Conservation (phyloP, 208 protist species). For the Endotrypanum monterogeii region DNA sequence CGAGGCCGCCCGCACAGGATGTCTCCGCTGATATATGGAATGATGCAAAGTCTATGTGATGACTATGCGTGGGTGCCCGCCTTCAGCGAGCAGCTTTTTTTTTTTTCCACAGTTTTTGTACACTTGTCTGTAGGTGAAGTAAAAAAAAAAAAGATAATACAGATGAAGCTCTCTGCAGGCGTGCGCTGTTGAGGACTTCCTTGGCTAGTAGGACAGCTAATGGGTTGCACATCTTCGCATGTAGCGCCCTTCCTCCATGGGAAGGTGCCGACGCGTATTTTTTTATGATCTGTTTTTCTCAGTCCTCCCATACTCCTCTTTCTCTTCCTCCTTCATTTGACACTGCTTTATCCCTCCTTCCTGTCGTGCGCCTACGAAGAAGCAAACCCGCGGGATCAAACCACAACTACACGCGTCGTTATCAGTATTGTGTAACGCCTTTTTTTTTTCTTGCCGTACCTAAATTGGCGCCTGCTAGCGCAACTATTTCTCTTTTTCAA, state of each 20-base stretch:
- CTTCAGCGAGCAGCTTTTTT: neutral
- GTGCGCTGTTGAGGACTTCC: neutral
- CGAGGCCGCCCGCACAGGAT: constrained; percentile 36
- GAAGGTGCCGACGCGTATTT: too few species aligned
- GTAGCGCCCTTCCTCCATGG: neutral
- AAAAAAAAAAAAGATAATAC: neutral
- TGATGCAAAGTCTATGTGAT: neutral
- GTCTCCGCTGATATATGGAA: constrained; percentile 39
- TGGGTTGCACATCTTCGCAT: neutral
- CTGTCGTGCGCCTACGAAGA: neutral
- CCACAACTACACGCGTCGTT: neutral
- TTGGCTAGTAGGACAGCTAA: neutral
- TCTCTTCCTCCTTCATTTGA: neutral
- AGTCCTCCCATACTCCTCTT: too few species aligned
- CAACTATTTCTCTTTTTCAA: too few species aligned
- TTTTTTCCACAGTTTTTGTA: neutral
- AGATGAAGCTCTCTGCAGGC: neutral
- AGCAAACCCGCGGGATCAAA: neutral
- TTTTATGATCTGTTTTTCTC: neutral
- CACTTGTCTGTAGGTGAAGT: neutral
- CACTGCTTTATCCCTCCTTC: neutral
- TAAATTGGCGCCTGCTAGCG: too few species aligned
- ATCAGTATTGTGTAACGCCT: neutral
- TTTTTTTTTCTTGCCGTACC: neutral
- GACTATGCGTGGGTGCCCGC: neutral